These are phyloP conservation scores for Tephrocybe sp. DNA, from an alignment of 768 basidiomycete genomes.

Conservation along the genomic window DNA sequence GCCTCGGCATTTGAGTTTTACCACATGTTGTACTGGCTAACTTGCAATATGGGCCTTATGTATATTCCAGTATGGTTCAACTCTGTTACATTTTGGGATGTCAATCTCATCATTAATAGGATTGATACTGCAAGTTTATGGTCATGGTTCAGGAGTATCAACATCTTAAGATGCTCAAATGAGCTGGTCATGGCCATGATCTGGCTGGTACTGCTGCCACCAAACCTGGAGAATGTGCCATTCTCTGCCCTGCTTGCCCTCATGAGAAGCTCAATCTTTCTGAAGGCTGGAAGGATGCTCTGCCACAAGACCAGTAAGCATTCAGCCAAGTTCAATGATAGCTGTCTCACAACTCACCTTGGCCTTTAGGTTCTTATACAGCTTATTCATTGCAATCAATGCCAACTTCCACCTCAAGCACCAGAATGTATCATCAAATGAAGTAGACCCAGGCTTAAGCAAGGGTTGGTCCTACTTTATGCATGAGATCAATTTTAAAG, in stretches of 20 bases:
- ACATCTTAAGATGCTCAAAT: constrained; percentile 26
- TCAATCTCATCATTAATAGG: constrained; percentile 5
- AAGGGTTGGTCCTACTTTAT: constrained; percentile 18
- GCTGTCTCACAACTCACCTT: too few relatives aligned
- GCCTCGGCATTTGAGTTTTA: constrained; percentile 27
- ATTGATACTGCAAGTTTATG: constrained; percentile 21
- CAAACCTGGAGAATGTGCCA: too few relatives aligned
- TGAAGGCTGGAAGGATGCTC: too few relatives aligned
- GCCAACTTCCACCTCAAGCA: constrained; percentile 15
- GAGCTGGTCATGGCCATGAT: constrained; percentile 6
- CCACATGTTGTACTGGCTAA: constrained; percentile 19
- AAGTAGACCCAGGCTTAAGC: constrained; percentile 8
- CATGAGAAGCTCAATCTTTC: too few relatives aligned
- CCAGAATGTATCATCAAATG: constrained; percentile 7
- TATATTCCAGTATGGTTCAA: background rate
- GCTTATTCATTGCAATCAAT: constrained; percentile 13
- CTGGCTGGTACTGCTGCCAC: too few relatives aligned
- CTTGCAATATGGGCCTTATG: constrained; percentile 22
- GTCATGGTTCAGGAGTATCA: constrained; percentile 21
- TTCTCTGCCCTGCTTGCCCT: too few relatives aligned
- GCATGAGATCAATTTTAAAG: constrained; percentile 11
- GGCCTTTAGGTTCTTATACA: constrained; percentile 9
- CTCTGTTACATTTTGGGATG: background rate
- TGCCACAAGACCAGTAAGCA: too few relatives aligned
- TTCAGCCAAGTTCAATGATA: too few relatives aligned